phyloP scores from a whole-genome alignment of 257 asterid species.

The Solanum dulcamara region DNA sequence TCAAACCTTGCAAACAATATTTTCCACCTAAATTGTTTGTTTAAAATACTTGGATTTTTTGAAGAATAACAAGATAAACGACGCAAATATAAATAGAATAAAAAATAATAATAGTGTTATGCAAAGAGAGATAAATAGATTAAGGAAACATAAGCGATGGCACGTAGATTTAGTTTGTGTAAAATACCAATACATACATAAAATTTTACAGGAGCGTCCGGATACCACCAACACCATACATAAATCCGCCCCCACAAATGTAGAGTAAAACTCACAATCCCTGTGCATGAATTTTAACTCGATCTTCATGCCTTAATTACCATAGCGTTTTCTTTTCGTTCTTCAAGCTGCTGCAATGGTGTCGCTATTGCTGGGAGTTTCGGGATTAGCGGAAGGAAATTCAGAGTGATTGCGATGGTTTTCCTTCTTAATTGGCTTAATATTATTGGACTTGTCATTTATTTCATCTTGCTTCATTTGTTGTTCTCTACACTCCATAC shows the following conservation, averaged over 20 bases:
- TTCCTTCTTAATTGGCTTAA: neutral
- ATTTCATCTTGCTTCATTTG: conserved; percentile 32
- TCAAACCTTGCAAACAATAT: neutral
- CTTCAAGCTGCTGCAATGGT: conserved; percentile 21
- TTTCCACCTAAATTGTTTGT: neutral
- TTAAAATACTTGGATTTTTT: neutral
- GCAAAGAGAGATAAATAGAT: neutral
- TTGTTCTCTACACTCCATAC: conserved; percentile 35
- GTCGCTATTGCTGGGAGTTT: conserved; percentile 10
- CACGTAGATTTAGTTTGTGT: neutral
- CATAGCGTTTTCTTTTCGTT: neutral
- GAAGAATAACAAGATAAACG: neutral
- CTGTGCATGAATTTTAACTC: neutral
- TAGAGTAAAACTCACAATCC: neutral
- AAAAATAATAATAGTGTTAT: neutral
- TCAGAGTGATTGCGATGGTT: conserved; percentile 8
- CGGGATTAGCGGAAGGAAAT: conserved; percentile 2
- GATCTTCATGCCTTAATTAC: no score
- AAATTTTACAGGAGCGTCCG: neutral
- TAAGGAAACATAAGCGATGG: neutral
- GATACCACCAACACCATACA: neutral
- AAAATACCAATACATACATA: neutral
- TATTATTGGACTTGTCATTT: conserved; percentile 5
- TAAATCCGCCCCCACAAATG: neutral
- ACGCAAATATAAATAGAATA: neutral